These are phyloP conservation scores for Globisporangium barbulae DNA, from an alignment of 352 stramenopile genomes.

Conservation along the genomic window DNA sequence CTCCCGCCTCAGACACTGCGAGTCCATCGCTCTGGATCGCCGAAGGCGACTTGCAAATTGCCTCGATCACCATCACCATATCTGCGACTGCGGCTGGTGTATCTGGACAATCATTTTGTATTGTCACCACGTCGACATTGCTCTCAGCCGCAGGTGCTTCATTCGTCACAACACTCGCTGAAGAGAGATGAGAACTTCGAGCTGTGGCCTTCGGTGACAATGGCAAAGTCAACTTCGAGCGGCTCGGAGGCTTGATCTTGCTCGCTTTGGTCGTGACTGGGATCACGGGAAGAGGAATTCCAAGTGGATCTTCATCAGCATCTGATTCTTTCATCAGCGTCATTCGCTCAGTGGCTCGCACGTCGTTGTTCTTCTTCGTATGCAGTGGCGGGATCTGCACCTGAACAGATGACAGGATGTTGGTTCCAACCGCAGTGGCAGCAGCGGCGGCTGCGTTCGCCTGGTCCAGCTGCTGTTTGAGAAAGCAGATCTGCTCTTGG, in stretches of 20 bases:
- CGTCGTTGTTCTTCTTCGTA: slow-evolving; percentile 2
- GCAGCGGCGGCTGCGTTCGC: slow-evolving; percentile 11
- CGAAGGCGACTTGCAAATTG: background rate
- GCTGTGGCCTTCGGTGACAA: background rate
- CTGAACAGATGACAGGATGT: slow-evolving; percentile 1
- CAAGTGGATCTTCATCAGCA: background rate
- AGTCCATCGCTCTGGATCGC: background rate
- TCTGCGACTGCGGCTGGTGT: background rate
- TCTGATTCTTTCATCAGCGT: background rate
- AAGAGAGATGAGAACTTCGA: background rate
- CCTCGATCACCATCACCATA: background rate
- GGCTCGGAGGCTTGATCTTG: slow-evolving; percentile 10
- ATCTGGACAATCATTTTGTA: background rate
- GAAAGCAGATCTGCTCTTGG: slow-evolving; percentile 36
- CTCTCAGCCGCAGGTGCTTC: background rate
- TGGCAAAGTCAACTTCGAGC: background rate
- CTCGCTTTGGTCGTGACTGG: slow-evolving; percentile 9
- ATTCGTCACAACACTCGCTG: background rate
- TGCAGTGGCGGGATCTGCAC: background rate
- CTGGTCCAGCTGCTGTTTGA: slow-evolving; percentile 36
- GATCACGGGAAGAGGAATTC: slow-evolving; percentile 4
- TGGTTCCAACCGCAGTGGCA: slow-evolving; percentile 6
- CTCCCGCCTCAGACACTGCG: background rate
- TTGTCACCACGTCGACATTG: background rate
- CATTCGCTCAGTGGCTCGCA: background rate